A percentile compares a stretch with the other conserved stretches of the same genome.
These are phyloP conservation scores for Phytophthora gonapodyides DNA, from an alignment of 352 stramenopile genomes.

Conservation along the genomic window DNA sequence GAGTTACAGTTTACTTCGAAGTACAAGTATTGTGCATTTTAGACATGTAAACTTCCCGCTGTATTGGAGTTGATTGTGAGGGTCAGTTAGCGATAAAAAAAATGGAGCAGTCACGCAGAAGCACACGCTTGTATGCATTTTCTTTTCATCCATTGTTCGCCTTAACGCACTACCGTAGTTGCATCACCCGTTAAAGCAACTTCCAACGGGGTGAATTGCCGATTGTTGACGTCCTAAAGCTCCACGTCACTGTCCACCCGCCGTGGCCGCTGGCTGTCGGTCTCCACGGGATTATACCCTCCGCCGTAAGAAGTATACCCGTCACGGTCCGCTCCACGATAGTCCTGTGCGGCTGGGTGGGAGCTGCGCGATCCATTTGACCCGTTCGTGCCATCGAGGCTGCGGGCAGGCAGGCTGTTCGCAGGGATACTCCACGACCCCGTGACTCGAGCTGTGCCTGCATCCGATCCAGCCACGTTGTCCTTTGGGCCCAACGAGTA, in stretches of 20 bases:
- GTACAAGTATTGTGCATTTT: too few relatives aligned
- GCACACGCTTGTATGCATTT: too few relatives aligned
- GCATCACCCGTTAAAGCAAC: too few relatives aligned
- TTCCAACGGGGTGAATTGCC: not conserved
- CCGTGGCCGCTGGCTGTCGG: conserved; percentile 29
- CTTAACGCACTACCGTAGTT: too few relatives aligned
- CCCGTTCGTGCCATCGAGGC: conserved; percentile 45
- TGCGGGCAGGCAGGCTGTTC: conserved; percentile 33
- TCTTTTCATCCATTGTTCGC: too few relatives aligned
- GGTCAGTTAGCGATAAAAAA: too few relatives aligned
- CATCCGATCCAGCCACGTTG: conserved; percentile 18
- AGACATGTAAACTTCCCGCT: too few relatives aligned
- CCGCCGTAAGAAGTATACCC: conserved; percentile 28
- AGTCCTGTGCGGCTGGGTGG: conserved; percentile 23
- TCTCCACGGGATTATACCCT: conserved; percentile 36
- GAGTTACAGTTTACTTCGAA: too few relatives aligned
- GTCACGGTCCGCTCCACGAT: conserved; percentile 14
- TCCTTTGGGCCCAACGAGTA: conserved; percentile 34
- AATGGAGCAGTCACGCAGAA: too few relatives aligned
- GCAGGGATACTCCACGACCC: conserved; percentile 28
- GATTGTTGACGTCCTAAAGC: conserved; percentile 35
- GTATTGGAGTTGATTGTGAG: too few relatives aligned
- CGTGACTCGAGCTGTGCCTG: conserved; percentile 21
- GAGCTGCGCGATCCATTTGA: conserved; percentile 47
- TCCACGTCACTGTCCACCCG: conserved; percentile 71